Base-by-base conservation (phyloP, 179 eudicot species). In the Camellia oleifera region DNA sequence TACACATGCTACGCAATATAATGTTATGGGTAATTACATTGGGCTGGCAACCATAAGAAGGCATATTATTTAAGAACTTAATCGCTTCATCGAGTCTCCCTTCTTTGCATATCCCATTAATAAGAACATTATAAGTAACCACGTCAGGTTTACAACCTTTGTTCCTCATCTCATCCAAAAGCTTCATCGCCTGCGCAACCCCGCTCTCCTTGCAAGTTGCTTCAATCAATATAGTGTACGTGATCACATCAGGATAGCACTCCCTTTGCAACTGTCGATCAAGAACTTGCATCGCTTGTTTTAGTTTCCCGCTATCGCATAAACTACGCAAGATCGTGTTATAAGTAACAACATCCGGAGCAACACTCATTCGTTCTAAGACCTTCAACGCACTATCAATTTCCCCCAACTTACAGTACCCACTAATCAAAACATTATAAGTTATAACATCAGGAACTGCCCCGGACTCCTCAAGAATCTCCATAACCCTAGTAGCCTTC, bases 371-470 rank as follows among this genome's bases (percentile, higher is more conserved):
- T 23, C 87, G 86, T 26, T 95, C 98, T 61, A 95, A 85, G 54
- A 93, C 85, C 76, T 78, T 84, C 23, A 95, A 82, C 0, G 97
- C 98, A 66, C 85, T 89, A 66, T 90, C 82, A 60, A 93, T 84
- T 77, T 93, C 98, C 57, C 98, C 97, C 0, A 92, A 84, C 86
- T 84, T 95, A 71, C 98, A 92, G 73, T 91, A 93, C 81, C 95
- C 98, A 80, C 92, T 87, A 63, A 95, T 93, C 88, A 95, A 83
- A 80, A 91, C 92, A 82, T 91, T 95, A 58, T 95, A 95, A 7
- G 95, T 89, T 58, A 92, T 91, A 48, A 95, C 95, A 90, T 95
- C 94, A 0, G 97, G 98, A n/a, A 92, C 94, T 69, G 95, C 95
- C 20, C 98, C 98, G 0, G 98, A 92, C 14, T 92, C 92, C 82